Percentiles rank a stretch among this genome's conserved stretches.
These are phyloP conservation scores for Fraxinus latifolia DNA, from an alignment of 305 asterid genomes.

Conservation along the genomic window DNA sequence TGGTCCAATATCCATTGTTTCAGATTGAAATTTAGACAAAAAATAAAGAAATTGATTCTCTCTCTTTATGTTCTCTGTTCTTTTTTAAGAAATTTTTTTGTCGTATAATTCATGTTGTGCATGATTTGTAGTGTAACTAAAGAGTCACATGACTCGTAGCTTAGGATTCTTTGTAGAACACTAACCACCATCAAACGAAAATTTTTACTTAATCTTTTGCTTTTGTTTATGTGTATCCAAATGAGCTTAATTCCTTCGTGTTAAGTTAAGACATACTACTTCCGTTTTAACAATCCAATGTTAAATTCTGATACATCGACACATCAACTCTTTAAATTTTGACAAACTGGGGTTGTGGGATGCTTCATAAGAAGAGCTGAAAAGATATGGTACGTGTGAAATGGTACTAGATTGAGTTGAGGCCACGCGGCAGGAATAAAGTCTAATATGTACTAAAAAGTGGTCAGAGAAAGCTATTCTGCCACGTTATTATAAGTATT, in stretches of 20 bases:
- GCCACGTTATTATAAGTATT: neutral
- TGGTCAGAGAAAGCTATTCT: slow-evolving; percentile 22
- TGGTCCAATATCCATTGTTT: slow-evolving; percentile 57
- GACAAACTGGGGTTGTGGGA: neutral
- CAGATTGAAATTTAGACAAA: slow-evolving; percentile 45
- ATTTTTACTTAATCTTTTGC: neutral
- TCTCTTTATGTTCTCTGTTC: neutral
- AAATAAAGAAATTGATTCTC: slow-evolving; percentile 15
- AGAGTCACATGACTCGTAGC: slow-evolving; percentile 31
- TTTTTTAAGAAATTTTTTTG: neutral
- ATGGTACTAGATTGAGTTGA: neutral
- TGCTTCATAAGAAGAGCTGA: neutral
- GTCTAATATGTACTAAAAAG: slow-evolving; percentile 1
- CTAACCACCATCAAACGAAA: slow-evolving; percentile 10
- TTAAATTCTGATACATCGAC: neutral
- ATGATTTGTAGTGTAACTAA: slow-evolving; percentile 21
- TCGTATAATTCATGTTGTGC: slow-evolving; percentile 21
- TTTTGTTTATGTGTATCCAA: neutral
- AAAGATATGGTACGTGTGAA: neutral
- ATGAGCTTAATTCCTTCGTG: neutral
- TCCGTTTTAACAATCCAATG: neutral
- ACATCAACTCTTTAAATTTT: neutral
- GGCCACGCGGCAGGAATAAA: neutral
- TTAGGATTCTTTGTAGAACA: slow-evolving; percentile 29
- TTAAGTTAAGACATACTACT: neutral